Evolutionary conservation across 2,329 filamentous ascomycete genomes (phyloP).

Genomic region (Diaporthe sp.): DNA sequence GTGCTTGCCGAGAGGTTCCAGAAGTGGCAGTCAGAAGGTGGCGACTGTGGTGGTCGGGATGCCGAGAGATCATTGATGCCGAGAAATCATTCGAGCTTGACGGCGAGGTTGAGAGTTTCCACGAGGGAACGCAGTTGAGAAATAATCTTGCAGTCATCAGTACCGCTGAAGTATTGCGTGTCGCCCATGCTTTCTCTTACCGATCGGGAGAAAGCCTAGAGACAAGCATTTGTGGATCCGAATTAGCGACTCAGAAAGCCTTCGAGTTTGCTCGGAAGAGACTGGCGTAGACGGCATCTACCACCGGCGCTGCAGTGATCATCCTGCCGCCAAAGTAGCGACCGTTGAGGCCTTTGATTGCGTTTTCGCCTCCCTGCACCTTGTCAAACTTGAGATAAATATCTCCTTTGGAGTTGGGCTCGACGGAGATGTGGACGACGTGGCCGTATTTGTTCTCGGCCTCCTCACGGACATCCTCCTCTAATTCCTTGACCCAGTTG

Average conservation of each 20-base stretch:
- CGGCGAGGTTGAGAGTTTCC: not conserved
- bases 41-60: not conserved
- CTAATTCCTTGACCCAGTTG: conserved; percentile 90
- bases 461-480: conserved; percentile 92
- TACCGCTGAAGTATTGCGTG: conserved; percentile 37
- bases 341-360: conserved; percentile 97
- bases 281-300: conserved; percentile 98
- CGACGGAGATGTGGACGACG: conserved; percentile 96
- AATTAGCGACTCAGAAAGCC: conserved; percentile 78
- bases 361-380: conserved; percentile 94
- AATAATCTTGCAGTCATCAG: conserved; percentile 40
- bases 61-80: not conserved
- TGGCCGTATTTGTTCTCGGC: conserved; percentile 96
- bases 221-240: conserved; percentile 57
- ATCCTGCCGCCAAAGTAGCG: conserved; percentile 93
- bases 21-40: not conserved
- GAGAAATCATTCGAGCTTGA: conserved; percentile 6
- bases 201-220: conserved; percentile 59
- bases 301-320: conserved; percentile 95
- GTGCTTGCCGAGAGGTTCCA: conserved; percentile 28
- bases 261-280: conserved; percentile 85
- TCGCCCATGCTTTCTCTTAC: conserved; percentile 41
- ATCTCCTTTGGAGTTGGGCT: conserved; percentile 93
- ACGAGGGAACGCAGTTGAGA: not conserved
- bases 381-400: conserved; percentile 99